phyloP scores from a whole-genome alignment of 768 basidiomycete genomes.

The Gelatoporia subvermispora region DNA sequence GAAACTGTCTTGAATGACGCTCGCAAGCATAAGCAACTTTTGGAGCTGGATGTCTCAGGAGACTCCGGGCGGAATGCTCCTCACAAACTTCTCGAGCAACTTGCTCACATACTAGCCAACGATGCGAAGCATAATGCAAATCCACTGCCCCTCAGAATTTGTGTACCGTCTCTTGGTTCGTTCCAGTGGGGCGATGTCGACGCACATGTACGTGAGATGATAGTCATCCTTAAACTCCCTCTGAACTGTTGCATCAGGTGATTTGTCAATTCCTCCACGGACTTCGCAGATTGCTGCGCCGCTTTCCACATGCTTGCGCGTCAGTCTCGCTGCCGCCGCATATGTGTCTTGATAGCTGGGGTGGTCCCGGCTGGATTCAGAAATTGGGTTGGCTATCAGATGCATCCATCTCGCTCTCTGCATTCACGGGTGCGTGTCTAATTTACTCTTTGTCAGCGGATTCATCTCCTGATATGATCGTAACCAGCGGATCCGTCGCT shows the following conservation, averaged over 20 bases:
- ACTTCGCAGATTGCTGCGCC: conserved; percentile 57
- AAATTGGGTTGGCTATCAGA: conserved; percentile 80
- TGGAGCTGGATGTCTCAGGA: conserved; percentile 24
- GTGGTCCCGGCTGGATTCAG: conserved; percentile 66
- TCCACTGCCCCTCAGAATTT: conserved; percentile 46
- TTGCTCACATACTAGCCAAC: conserved; percentile 8
- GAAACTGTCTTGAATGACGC: conserved; percentile 42
- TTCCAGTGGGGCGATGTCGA: conserved; percentile 64
- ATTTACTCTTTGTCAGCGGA: neutral
- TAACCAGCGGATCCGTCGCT: conserved; percentile 72
- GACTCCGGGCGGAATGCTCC: neutral
- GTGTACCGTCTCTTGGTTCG: conserved; percentile 58
- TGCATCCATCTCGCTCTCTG: conserved; percentile 64
- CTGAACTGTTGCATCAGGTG: conserved; percentile 37
- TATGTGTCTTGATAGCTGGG: conserved; percentile 53
- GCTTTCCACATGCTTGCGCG: conserved; percentile 56
- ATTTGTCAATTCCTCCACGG: conserved; percentile 69
- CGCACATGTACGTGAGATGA: conserved; percentile 41
- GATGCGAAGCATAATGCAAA: neutral
- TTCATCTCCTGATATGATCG: neutral
- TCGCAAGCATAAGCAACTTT: conserved; percentile 33
- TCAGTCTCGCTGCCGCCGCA: conserved; percentile 64
- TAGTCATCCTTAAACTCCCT: conserved; percentile 1
- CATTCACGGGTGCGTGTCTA: conserved; percentile 63
- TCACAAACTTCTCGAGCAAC: conserved; percentile 6